Conservation (phyloP, 2,329 filamentous ascomycete species). For the Fusarium humuli region DNA sequence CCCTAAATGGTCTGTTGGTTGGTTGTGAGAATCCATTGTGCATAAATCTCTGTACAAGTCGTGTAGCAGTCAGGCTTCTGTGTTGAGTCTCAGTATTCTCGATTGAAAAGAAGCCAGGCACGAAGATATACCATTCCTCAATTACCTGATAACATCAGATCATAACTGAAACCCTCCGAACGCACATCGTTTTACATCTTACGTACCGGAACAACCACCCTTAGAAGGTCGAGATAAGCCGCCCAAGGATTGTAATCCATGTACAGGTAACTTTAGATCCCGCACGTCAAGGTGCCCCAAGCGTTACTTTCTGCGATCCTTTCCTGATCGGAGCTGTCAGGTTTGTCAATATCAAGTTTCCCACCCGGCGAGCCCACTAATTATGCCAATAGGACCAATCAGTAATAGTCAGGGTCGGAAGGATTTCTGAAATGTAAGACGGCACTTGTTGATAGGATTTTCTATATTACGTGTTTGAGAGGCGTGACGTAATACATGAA, state of each 20-base stretch:
- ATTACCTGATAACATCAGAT: too few species aligned
- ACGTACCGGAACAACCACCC: not conserved
- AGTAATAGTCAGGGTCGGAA: not conserved
- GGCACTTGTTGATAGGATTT: not conserved
- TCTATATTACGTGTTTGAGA: too few species aligned
- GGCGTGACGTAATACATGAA: not conserved
- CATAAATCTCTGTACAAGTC: too few species aligned
- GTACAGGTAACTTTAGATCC: not conserved
- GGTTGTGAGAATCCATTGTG: not conserved
- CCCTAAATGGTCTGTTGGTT: too few species aligned
- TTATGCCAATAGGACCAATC: not conserved
- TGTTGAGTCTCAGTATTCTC: too few species aligned
- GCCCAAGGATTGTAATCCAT: not conserved
- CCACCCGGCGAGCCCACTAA: not conserved
- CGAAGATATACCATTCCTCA: too few species aligned
- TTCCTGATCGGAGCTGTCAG: not conserved
- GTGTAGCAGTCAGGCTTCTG: not conserved
- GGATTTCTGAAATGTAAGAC: not conserved
- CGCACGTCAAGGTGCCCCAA: not conserved
- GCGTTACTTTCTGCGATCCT: not conserved
- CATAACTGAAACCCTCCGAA: not conserved
- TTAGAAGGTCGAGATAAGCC: not conserved
- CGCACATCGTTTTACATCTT: not conserved
- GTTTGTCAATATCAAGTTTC: not conserved
- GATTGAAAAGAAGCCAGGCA: too few species aligned